Base-by-base conservation (phyloP, 2,329 filamentous ascomycete species). In the Aureobasidium uvarum region DNA sequence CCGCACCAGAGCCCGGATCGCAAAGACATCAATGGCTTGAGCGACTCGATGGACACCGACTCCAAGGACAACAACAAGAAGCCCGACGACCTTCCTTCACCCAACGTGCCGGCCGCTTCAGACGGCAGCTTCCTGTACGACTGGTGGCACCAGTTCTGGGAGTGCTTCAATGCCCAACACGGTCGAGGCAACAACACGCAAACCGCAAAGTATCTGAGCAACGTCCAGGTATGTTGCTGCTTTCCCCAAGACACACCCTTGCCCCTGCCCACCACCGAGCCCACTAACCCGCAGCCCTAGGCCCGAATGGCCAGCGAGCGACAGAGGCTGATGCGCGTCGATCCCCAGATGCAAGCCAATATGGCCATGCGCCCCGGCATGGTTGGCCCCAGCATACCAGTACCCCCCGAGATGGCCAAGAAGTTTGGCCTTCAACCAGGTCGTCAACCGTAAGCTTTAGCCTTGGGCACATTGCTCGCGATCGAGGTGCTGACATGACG, bases 91-190 rank as follows among this genome's bases (percentile, higher is more conserved):
- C 83, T 98, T 45, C 94, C 94, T 5, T 83, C 85, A 7, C 88
- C 92, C 14, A 87, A 86, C 68, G 81, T 92, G 6, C 86, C 88
- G 14, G 84, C 82, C 74, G 84, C 85, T 56, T 82, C 82, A 64
- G 89, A 89, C 72, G 90, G 85, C 68, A 91, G 91, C 31, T 98
- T 99, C 73, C 82, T 99, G n/a, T 89, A 92, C 71, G 95, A 98
- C 73, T 99, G 95, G 95, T 99, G 96, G 81, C 91, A 89, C 74
- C 85, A 97, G 62, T 99, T 99, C 77, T 98, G 92, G 92, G 95
- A 99, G 73, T 92, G 98, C 71, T 96, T 90, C 78, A 87, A 87
- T 74, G 91, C 92, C 65, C 90, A 94, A 74, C 89, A 91, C 73
- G 85, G 70, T 55, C 74, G 76, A 67, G 68, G 64, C 54, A 62